Conservation (phyloP, 495 filamentous ascomycete species). For the Letharia lupina region DNA sequence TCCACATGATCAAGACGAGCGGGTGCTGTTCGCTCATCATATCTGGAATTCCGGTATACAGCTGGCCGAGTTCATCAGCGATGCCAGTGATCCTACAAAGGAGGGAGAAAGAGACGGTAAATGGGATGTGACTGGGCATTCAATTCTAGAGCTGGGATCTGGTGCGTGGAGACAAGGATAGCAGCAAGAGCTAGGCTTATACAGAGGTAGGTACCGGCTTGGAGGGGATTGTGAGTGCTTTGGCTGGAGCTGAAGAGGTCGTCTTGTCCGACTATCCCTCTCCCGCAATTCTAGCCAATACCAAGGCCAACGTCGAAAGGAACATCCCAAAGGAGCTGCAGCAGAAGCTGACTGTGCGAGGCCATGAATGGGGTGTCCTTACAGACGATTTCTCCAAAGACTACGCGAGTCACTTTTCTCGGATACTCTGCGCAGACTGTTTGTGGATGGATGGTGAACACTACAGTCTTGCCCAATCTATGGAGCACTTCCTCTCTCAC, state of each 20-base stretch:
- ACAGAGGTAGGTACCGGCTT: conserved; percentile 57
- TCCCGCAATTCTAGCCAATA: conserved; percentile 49
- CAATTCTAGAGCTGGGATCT: conserved; percentile 52
- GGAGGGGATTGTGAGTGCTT: conserved; percentile 55
- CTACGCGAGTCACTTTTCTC: conserved; percentile 48
- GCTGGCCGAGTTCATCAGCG: conserved; percentile 61
- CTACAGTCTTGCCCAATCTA: conserved; percentile 56
- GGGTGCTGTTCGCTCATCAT: conserved; percentile 70
- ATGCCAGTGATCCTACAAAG: conserved; percentile 22
- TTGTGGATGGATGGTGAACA: conserved; percentile 81
- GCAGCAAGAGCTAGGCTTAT: conserved; percentile 6
- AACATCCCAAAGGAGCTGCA: conserved; percentile 37
- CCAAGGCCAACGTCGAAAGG: conserved; percentile 50
- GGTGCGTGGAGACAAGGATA: conserved; percentile 36
- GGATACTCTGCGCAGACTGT: conserved; percentile 74
- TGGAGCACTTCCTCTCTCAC: conserved; percentile 57
- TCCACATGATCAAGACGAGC: conserved; percentile 43
- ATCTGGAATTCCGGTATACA: conserved; percentile 78
- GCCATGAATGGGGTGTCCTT: conserved; percentile 69
- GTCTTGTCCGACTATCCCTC: conserved; percentile 73
- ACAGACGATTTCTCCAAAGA: conserved; percentile 43
- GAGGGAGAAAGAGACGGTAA: conserved; percentile 22
- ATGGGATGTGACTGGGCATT: conserved; percentile 46
- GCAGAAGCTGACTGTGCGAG: conserved; percentile 39
- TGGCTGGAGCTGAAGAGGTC: conserved; percentile 56